A percentile compares a stretch with the other conserved stretches of the same genome.
Conservation (phyloP, 169 alveolate species). For the Neospora caninum region DNA sequence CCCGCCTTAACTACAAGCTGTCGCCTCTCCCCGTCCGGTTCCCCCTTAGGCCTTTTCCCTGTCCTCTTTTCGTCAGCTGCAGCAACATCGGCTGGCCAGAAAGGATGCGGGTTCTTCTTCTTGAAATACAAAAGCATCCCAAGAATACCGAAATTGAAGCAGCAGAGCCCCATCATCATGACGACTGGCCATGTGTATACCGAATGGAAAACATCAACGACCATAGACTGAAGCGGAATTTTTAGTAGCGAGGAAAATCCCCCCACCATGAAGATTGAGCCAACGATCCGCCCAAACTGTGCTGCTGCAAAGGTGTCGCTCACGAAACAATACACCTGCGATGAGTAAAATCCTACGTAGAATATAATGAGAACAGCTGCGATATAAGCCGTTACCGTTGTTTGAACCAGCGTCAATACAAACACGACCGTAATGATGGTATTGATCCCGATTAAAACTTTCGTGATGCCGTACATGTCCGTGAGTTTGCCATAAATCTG, state of each 20-base stretch:
- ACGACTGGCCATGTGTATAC: conserved; percentile 59
- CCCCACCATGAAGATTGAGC: conserved; percentile 57
- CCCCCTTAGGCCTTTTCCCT: not conserved
- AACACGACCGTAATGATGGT: conserved; percentile 56
- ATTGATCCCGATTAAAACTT: conserved; percentile 51
- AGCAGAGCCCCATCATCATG: conserved; percentile 63
- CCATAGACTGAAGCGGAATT: conserved; percentile 65
- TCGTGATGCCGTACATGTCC: conserved; percentile 67
- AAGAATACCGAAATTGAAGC: conserved; percentile 47
- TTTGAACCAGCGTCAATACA: conserved; percentile 54
- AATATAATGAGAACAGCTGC: conserved; percentile 56
- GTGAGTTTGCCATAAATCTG: conserved; percentile 67
- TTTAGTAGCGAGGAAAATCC: conserved; percentile 63
- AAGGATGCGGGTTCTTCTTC: conserved; percentile 59
- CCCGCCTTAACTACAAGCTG: not conserved
- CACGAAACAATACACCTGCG: conserved; percentile 67
- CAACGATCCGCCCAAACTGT: conserved; percentile 67
- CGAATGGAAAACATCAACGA: conserved; percentile 64
- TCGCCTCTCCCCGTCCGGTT: not conserved
- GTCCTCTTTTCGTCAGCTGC: not conserved
- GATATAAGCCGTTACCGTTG: conserved; percentile 35
- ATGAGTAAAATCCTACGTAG: conserved; percentile 62
- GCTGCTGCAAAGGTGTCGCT: conserved; percentile 62
- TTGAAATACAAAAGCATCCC: conserved; percentile 45
- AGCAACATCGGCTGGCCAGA: conserved; percentile 54